Evolutionary conservation across 2,329 filamentous ascomycete genomes (phyloP).

Genomic region (Lomentospora prolificans): DNA sequence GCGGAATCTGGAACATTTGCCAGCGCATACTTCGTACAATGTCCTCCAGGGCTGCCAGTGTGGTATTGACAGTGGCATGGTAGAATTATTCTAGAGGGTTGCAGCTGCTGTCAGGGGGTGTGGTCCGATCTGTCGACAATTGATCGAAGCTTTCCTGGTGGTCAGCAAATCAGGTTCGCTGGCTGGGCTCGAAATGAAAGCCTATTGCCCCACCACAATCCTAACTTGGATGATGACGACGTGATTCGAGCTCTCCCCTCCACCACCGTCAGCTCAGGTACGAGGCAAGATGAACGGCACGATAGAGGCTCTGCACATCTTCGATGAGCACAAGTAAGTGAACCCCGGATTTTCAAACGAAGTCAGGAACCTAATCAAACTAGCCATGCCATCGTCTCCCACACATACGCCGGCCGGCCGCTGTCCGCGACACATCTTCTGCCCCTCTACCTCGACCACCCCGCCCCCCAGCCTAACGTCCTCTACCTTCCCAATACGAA

Average conservation of each 20-base stretch:
- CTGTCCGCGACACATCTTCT: slow-evolving; percentile 67
- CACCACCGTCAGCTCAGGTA: background rate
- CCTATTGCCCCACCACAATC: slow-evolving; percentile 3
- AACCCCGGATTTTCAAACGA: background rate
- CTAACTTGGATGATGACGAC: background rate
- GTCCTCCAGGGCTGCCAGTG: too few relatives aligned
- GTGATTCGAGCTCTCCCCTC: background rate
- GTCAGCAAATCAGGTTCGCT: background rate
- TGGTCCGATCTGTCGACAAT: background rate
- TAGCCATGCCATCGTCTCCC: slow-evolving; percentile 77
- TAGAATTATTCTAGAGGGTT: too few relatives aligned
- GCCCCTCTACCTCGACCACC: slow-evolving; percentile 77
- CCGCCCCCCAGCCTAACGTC: slow-evolving; percentile 71
- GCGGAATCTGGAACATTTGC: too few relatives aligned
- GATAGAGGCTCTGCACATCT: slow-evolving; percentile 94
- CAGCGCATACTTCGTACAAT: too few relatives aligned
- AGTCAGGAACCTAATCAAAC: slow-evolving; percentile 13
- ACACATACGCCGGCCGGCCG: slow-evolving; percentile 76
- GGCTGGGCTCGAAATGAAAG: background rate
- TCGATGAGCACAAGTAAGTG: slow-evolving; percentile 82
- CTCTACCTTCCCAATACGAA: slow-evolving; percentile 75
- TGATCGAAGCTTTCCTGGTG: too few relatives aligned
- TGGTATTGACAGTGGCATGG: too few relatives aligned
- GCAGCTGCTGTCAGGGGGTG: background rate
- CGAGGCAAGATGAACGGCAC: slow-evolving; percentile 62